Evolutionary conservation across 2,329 filamentous ascomycete genomes (phyloP).

Genomic region (Xylaria sp.): DNA sequence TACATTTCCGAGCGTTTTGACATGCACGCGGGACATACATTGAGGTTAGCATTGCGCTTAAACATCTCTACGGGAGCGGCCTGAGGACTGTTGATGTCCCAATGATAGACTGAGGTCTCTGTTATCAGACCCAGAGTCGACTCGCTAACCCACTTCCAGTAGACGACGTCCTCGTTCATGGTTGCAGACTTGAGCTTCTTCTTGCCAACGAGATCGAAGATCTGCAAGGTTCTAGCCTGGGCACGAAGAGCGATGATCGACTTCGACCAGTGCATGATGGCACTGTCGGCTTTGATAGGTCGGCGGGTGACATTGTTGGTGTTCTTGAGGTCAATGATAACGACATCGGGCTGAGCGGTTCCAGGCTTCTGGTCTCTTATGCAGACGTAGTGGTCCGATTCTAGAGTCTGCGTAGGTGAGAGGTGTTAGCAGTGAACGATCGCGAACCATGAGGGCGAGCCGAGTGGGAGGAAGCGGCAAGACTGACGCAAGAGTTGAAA

Average conservation of each 20-base stretch:
- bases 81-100: slow-evolving; percentile 91
- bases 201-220: slow-evolving; percentile 91
- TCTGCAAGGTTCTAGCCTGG: slow-evolving; percentile 88
- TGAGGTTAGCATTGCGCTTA: slow-evolving; percentile 85
- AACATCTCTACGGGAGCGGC: slow-evolving; percentile 82
- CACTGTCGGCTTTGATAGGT: slow-evolving; percentile 98
- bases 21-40: slow-evolving; percentile 51
- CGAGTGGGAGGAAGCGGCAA: not conserved
- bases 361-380: slow-evolving; percentile 90
- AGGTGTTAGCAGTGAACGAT: slow-evolving; percentile 17
- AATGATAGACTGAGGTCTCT: slow-evolving; percentile 87
- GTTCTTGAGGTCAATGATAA: slow-evolving; percentile 97
- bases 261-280: slow-evolving; percentile 97
- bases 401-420: slow-evolving; percentile 69
- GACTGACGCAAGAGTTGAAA: slow-evolving; percentile 74
- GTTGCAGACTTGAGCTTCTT: slow-evolving; percentile 93
- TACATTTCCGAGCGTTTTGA: slow-evolving; percentile 7
- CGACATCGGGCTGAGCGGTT: slow-evolving; percentile 80
- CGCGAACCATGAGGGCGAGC: slow-evolving; percentile 7
- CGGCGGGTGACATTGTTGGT: slow-evolving; percentile 90
- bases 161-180: slow-evolving; percentile 95
- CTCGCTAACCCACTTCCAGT: slow-evolving; percentile 99
- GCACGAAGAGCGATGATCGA: slow-evolving; percentile 97
- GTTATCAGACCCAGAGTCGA: slow-evolving; percentile 84
- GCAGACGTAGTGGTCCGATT: slow-evolving; percentile 95